Evolutionary conservation across 331 rosid genomes (phyloP).

Genomic region (Malus hybrid): DNA sequence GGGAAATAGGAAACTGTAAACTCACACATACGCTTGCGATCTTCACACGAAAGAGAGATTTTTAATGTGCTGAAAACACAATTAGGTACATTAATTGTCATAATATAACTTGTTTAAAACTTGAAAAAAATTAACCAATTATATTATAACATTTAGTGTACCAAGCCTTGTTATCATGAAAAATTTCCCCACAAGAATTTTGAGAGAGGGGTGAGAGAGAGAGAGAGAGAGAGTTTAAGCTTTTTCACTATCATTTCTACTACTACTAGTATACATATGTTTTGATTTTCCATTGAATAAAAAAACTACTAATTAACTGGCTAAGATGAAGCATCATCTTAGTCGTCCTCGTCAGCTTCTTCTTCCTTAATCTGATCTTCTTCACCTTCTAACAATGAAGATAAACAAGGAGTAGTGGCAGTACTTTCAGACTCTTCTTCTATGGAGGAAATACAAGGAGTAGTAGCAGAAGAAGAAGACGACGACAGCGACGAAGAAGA

Average conservation of each 20-base stretch:
- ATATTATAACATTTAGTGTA: no score
- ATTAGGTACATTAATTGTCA: rapidly evolving
- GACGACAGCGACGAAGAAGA: neutral
- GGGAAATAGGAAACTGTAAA: constrained; percentile 1
- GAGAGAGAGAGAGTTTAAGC: constrained; percentile 1
- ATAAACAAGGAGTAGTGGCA: constrained; percentile 18
- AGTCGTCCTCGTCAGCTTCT: constrained; percentile 2
- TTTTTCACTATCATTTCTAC: constrained; percentile 13
- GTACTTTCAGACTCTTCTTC: constrained; percentile 24
- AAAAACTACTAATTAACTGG: neutral
- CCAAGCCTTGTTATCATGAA: no score
- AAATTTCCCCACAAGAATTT: neutral
- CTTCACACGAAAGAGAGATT: no score
- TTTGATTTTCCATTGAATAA: constrained; percentile 2
- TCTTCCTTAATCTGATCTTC: constrained; percentile 25
- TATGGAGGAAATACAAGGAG: constrained; percentile 36
- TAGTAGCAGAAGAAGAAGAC: constrained; percentile 13
- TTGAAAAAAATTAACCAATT: no score
- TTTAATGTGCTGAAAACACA: rapidly evolving
- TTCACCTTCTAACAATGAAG: constrained; percentile 37
- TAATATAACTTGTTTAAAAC: no score
- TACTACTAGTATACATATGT: constrained; percentile 17
- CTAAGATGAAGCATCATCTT: constrained; percentile 22
- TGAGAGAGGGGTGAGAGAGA: neutral
- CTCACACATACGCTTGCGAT: no score